These are phyloP conservation scores for Limtongia smithiae DNA, from an alignment of 805 yeast genomes.

Conservation along the genomic window DNA sequence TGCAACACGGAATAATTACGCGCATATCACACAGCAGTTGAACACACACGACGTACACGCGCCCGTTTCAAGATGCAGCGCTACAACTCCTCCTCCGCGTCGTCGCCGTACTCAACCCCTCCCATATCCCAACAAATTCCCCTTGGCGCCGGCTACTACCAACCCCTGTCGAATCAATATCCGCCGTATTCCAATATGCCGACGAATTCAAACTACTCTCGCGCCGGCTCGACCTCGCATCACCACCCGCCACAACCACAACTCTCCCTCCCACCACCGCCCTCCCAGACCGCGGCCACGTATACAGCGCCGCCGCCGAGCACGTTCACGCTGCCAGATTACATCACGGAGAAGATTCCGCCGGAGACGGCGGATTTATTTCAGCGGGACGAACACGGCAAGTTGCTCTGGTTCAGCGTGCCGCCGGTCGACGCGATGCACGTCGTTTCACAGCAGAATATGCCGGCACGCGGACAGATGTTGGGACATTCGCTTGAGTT, in stretches of 20 bases:
- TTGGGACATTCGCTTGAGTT: conserved; percentile 24
- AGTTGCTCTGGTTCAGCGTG: conserved; percentile 31
- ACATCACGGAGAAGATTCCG: conserved; percentile 28
- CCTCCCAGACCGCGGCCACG: conserved; percentile 25
- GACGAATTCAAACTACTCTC: too few species aligned
- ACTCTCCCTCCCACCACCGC: conserved; percentile 9
- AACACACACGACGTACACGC: too few species aligned
- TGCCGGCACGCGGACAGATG: conserved; percentile 14
- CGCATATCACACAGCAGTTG: too few species aligned
- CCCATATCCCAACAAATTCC: too few species aligned
- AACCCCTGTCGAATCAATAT: too few species aligned
- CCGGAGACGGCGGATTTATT: conserved; percentile 27
- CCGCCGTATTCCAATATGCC: too few species aligned
- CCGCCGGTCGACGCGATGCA: conserved; percentile 31
- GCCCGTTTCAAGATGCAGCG: too few species aligned
- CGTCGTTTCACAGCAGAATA: conserved; percentile 1
- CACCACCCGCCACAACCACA: background rate
- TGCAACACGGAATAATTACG: too few species aligned
- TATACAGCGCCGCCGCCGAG: conserved; percentile 37
- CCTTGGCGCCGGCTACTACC: too few species aligned
- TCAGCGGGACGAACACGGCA: conserved; percentile 27
- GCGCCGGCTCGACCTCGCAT: too few species aligned
- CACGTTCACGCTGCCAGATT: conserved; percentile 37
- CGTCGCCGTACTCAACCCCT: too few species aligned
- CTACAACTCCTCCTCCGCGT: too few species aligned